Evolutionary conservation across 441 rosid genomes (phyloP).

Genomic region (Gossypium gossypioides): DNA sequence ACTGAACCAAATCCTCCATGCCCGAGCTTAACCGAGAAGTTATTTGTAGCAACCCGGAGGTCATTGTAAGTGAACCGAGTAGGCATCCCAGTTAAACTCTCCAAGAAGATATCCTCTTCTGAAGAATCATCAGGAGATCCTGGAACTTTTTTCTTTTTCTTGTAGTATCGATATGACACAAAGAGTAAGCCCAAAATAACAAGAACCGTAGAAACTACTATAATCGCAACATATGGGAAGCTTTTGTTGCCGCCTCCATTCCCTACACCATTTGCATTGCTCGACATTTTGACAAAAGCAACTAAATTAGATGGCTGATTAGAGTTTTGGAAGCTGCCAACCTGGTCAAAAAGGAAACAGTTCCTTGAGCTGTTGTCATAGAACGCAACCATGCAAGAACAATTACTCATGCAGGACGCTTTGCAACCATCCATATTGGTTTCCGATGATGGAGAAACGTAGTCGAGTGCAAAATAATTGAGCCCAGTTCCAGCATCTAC

Average conservation of each 20-base stretch:
- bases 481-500: conserved; percentile 46
- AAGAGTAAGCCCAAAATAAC: conserved; percentile 41
- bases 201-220: conserved; percentile 38
- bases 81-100: conserved; percentile 69
- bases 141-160: conserved; percentile 24
- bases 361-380: conserved; percentile 56
- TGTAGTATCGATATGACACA: conserved; percentile 36
- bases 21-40: conserved; percentile 73
- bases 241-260: conserved; percentile 29
- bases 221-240: conserved; percentile 44
- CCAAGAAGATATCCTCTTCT: conserved; percentile 74
- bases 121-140: conserved; percentile 39
- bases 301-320: conserved; percentile 26
- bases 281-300: conserved; percentile 51
- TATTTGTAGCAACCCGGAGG: conserved; percentile 67
- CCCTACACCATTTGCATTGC: conserved; percentile 17
- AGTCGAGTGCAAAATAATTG: conserved; percentile 55
- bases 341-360: conserved; percentile 62
- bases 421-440: conserved; percentile 58
- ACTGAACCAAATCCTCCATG: conserved; percentile 95
- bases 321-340: conserved; percentile 57
- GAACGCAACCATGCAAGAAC: conserved; percentile 59
- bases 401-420: conserved; percentile 50
- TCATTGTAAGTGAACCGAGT: conserved; percentile 61
- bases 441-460: conserved; percentile 40